Percentiles rank a stretch among this genome's conserved stretches.
Evolutionary conservation across 345 rosid species (phyloP).

Genomic region (Bruguiera parviflora): DNA sequence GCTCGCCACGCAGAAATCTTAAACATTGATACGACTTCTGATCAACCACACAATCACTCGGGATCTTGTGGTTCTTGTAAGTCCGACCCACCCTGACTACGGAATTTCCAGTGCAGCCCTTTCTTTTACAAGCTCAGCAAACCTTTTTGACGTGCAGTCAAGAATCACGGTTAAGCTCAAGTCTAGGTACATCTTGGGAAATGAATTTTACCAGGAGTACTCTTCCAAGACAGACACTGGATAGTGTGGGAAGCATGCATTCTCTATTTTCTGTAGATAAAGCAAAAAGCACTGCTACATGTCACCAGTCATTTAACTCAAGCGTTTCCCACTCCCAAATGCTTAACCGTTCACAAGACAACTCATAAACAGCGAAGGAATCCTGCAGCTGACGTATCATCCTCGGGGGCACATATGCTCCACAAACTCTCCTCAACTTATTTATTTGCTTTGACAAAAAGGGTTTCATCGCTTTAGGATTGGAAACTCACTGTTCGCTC

Average conservation of each 20-base stretch:
- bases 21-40: conserved; percentile 41
- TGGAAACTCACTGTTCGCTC: conserved; percentile 1
- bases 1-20: conserved; percentile 24
- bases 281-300: too few relatives aligned
- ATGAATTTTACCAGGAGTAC: not conserved
- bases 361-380: not conserved
- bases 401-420: not conserved
- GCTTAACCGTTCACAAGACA: not conserved
- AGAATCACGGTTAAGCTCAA: not conserved
- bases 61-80: conserved; percentile 22
- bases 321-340: too few relatives aligned
- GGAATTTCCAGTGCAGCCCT: not conserved
- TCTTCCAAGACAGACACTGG: not conserved
- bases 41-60: conserved; percentile 30
- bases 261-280: too few relatives aligned
- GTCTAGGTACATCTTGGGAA: not conserved
- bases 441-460: not conserved
- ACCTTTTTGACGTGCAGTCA: not conserved
- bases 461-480: not conserved
- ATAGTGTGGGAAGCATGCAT: too few relatives aligned
- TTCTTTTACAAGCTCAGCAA: not conserved
- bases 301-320: too few relatives aligned
- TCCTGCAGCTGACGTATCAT: conserved; percentile 5
- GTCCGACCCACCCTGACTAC: not conserved
- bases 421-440: not conserved